Evolutionary conservation across 345 rosid species (phyloP).

Genomic region (Ceriops tagal): DNA sequence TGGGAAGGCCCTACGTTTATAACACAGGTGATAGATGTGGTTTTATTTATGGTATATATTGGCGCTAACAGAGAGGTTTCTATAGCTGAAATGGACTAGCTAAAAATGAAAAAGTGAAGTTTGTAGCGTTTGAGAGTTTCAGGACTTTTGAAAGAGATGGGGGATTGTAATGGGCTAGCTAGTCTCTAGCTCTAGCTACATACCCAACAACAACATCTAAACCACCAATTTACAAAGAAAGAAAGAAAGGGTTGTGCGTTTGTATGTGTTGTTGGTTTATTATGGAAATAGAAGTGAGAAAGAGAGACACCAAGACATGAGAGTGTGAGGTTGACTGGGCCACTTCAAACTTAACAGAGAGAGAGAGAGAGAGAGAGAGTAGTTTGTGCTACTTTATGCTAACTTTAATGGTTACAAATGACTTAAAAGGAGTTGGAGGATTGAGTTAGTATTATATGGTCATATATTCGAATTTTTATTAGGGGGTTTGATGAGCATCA

Average conservation of each 20-base stretch:
- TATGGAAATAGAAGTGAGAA: constrained; percentile 21
- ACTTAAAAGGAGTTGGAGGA: too few species aligned
- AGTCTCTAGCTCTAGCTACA: not conserved
- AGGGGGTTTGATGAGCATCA: too few species aligned
- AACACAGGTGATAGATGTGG: constrained; percentile 17
- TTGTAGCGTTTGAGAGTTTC: not conserved
- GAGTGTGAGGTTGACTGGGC: constrained; percentile 51
- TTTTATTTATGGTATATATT: constrained; percentile 16
- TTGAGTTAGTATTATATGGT: too few species aligned
- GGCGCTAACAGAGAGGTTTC: not conserved
- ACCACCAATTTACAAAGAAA: not conserved
- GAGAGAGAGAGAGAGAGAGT: not conserved
- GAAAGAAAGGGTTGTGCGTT: constrained; percentile 4
- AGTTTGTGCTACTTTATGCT: too few species aligned
- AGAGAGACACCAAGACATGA: constrained; percentile 10
- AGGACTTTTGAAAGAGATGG: constrained; percentile 26
- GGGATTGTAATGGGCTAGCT: constrained; percentile 21
- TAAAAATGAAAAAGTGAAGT: constrained; percentile 4
- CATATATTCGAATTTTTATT: too few species aligned
- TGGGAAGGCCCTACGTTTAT: constrained; percentile 13
- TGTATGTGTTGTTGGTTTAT: constrained; percentile 25
- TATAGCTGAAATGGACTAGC: constrained; percentile 5
- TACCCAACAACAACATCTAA: not conserved
- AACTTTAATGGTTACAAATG: too few species aligned
- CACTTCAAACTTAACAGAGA: not conserved